Conservation (phyloP, 202 grass and related monocot species). For the Carex arenaria region DNA sequence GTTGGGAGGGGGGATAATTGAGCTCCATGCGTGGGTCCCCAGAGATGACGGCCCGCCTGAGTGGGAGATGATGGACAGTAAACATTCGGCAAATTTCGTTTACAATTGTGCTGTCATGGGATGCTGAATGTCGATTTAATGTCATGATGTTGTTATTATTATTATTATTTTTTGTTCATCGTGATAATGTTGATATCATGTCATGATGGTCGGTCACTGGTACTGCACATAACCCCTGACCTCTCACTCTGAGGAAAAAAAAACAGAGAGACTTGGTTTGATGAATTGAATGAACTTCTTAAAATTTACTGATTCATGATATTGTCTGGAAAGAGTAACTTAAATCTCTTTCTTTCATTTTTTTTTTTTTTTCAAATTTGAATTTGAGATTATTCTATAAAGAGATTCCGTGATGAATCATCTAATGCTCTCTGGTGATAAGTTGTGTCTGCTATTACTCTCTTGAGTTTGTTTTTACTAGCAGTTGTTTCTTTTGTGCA, state of each 20-base stretch:
- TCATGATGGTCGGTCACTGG: neutral
- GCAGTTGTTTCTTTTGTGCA: neutral
- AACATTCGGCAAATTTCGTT: constrained; percentile 78
- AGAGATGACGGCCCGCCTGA: constrained; percentile 41
- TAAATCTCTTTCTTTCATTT: constrained; percentile 12
- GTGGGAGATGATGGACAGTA: constrained; percentile 92
- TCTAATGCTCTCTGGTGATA: neutral
- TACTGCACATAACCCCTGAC: constrained; percentile 16
- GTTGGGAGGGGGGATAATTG: constrained; percentile 82
- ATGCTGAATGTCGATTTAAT: constrained; percentile 53
- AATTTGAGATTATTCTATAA: constrained; percentile 11
- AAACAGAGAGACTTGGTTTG: neutral
- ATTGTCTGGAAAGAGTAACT: constrained; percentile 7
- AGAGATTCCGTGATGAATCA: constrained; percentile 4
- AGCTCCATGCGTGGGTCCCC: constrained; percentile 93
- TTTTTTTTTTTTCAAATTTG: constrained; percentile 10
- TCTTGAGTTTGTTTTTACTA: constrained; percentile 6
- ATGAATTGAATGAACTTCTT: constrained; percentile 13
- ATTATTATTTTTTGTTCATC: constrained; percentile 1
- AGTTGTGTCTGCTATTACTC: neutral
- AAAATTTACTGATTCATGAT: constrained; percentile 19
- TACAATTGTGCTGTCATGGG: constrained; percentile 99
- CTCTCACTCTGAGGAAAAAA: neutral
- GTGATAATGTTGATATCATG: neutral
- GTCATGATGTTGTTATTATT: constrained; percentile 4